Conservation (phyloP, 257 asterid species). For the Solanum pennellii region DNA sequence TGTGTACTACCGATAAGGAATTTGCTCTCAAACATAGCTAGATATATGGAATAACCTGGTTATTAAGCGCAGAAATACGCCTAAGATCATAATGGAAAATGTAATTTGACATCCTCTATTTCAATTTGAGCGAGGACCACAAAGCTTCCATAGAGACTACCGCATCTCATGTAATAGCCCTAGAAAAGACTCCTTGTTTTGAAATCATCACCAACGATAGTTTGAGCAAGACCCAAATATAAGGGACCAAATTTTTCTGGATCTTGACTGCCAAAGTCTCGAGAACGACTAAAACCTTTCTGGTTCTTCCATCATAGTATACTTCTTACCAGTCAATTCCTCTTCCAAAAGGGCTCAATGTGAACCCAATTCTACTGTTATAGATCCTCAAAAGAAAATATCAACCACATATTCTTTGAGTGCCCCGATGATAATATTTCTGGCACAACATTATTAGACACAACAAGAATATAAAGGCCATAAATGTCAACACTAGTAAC, state of each 20-base stretch:
- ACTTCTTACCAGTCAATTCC: no score
- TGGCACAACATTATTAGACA: no score
- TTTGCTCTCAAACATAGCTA: no score
- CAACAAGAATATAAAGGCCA: background rate
- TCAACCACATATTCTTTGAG: no score
- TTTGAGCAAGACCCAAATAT: background rate
- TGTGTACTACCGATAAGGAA: no score
- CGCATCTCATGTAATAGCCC: no score
- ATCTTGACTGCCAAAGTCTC: background rate
- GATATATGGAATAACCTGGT: no score
- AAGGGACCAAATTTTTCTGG: background rate
- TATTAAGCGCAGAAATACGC: no score
- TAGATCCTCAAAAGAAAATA: no score
- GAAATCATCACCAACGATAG: no score
- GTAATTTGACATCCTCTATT: no score
- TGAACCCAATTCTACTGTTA: background rate
- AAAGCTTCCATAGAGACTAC: background rate
- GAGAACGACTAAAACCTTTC: no score
- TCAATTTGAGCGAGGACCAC: background rate
- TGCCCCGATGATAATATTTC: accelerated
- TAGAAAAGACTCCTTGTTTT: background rate
- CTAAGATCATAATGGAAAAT: background rate
- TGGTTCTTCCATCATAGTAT: background rate
- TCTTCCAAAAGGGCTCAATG: background rate
- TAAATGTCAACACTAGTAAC: background rate